These are phyloP conservation scores for Thalassiosira hispida DNA, from an alignment of 352 stramenopile species.

Conservation along the genomic window DNA sequence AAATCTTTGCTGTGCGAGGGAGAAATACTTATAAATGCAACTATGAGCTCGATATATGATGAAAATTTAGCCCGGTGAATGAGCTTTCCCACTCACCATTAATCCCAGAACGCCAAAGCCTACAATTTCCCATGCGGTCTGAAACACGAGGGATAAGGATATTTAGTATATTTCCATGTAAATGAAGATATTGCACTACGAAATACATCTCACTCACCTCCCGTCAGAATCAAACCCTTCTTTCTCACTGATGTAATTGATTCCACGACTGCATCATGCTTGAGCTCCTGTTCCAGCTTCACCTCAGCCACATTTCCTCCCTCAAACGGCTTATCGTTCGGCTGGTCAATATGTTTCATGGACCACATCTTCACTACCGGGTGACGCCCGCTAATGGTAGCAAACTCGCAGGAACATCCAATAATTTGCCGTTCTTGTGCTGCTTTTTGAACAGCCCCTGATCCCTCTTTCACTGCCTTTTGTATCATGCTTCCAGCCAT, in stretches of 20 bases:
- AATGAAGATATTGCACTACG: too few relatives aligned
- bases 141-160: neutral
- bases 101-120: slow-evolving; percentile 23
- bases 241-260: slow-evolving; percentile 22
- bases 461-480: slow-evolving; percentile 36
- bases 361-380: slow-evolving; percentile 49
- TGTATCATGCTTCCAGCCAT: slow-evolving; percentile 33
- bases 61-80: neutral
- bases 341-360: slow-evolving; percentile 27
- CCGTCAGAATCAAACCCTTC: slow-evolving; percentile 47
- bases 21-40: slow-evolving; percentile 11
- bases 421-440: slow-evolving; percentile 44
- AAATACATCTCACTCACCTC: too few relatives aligned
- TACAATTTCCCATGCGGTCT: slow-evolving; percentile 37
- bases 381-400: slow-evolving; percentile 24
- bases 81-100: slow-evolving; percentile 3
- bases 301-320: slow-evolving; percentile 38
- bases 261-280: slow-evolving; percentile 39
- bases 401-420: slow-evolving; percentile 47
- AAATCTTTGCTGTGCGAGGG: slow-evolving; percentile 4
- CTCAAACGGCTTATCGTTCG: neutral
- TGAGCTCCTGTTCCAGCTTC: slow-evolving; percentile 30
- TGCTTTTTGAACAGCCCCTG: slow-evolving; percentile 25
- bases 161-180: too few relatives aligned
- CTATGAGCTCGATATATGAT: neutral